Evolutionary conservation across 306 rosid genomes (phyloP).

Genomic region (Cicer bijugum): DNA sequence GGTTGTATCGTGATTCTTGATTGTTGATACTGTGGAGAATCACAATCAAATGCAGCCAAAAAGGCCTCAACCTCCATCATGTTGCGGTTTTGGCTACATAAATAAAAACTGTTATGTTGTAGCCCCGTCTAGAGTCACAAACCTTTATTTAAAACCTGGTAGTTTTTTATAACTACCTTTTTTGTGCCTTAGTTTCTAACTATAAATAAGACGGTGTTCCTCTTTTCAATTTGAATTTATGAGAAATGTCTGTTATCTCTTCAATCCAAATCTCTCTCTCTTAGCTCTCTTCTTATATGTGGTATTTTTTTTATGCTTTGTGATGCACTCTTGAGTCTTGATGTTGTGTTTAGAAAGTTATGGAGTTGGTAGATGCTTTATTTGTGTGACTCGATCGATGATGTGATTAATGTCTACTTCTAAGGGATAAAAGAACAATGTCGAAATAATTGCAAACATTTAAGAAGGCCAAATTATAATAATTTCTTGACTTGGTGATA

Average conservation of each 20-base stretch:
- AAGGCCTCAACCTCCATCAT: background rate
- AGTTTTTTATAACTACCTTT: background rate
- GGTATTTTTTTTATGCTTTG: conserved; percentile 26
- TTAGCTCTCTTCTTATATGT: conserved; percentile 8
- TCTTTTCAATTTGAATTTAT: background rate
- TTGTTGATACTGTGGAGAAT: background rate
- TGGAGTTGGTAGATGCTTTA: conserved; percentile 23
- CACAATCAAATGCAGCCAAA: background rate
- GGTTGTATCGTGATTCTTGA: background rate
- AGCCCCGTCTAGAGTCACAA: background rate
- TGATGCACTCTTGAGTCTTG: conserved; percentile 7
- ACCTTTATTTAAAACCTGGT: background rate
- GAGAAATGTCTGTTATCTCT: conserved; percentile 4
- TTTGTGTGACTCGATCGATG: conserved; percentile 12
- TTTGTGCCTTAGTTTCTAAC: background rate
- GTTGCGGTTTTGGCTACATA: background rate
- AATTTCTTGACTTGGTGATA: conserved; percentile 5
- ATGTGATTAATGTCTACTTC: conserved; percentile 1
- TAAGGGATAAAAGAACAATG: conserved; percentile 27
- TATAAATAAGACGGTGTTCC: background rate
- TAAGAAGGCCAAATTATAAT: background rate
- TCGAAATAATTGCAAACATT: background rate
- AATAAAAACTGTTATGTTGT: background rate
- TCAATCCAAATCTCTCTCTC: background rate
- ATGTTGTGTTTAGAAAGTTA: conserved; percentile 21